Percentiles rank a stretch among this genome's conserved stretches.
phyloP scores from a whole-genome alignment of 192 early-diverging fungal genomes.

The Piromyces finnis region DNA sequence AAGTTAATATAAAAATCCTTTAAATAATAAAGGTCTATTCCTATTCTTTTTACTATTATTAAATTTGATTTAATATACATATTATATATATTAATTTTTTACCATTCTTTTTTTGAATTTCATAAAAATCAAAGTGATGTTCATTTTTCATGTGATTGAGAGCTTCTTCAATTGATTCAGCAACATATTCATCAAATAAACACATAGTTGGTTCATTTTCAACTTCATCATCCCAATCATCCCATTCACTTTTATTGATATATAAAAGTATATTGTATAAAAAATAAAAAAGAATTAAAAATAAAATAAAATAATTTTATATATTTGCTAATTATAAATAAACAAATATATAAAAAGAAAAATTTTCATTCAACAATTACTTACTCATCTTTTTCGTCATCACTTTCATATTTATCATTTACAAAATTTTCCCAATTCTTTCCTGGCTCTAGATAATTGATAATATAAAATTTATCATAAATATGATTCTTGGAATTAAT shows the following conservation, averaged over 20 bases:
- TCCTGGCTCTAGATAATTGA: conserved; percentile 75
- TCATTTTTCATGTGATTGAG: conserved; percentile 51
- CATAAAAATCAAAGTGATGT: conserved; percentile 60
- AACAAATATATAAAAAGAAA: no score
- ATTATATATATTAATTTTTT: no score
- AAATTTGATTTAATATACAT: no score
- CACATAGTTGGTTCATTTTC: conserved; percentile 50
- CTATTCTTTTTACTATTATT: no score
- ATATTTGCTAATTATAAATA: no score
- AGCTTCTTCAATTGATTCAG: conserved; percentile 34
- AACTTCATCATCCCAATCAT: conserved; percentile 57
- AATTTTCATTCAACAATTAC: conserved; percentile 6
- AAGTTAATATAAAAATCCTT: conserved; percentile 1
- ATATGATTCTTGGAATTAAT: conserved; percentile 73
- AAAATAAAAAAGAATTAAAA: not conserved
- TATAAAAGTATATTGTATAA: no score
- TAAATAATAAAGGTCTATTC: not conserved
- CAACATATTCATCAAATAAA: conserved; percentile 55
- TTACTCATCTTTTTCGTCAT: conserved; percentile 51
- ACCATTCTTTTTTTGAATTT: conserved; percentile 16
- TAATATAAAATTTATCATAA: conserved; percentile 87
- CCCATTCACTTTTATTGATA: conserved; percentile 52
- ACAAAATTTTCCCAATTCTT: conserved; percentile 82
- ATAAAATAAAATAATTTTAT: conserved; percentile 8
- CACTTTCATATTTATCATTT: conserved; percentile 56